Base-by-base conservation (phyloP, 2,329 filamentous ascomycete genomes). In the Fusarium globosum region DNA sequence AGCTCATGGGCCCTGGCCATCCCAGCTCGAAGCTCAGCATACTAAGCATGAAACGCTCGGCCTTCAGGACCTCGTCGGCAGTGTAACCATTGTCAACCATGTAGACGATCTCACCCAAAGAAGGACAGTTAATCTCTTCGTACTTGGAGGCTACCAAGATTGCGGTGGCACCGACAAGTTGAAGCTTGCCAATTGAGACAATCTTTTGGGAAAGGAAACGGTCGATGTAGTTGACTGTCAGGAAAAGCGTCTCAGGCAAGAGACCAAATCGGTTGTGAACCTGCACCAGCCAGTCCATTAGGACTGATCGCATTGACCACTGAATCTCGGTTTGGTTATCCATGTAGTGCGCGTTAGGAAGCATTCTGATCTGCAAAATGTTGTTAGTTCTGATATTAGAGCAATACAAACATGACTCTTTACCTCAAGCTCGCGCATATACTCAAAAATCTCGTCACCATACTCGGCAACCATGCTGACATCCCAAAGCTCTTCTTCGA, bases 1-100 rank as follows among this genome's bases (percentile, higher is more conserved):
- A 99, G 85, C 95, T 98, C 96, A 99, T 98, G 3, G 96, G 96
- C 48, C 96, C 96, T n/a, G 96, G 96, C 93, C 94, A 98, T 59
- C 96, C 96, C 61, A 99, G 90, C 83, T 98, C 95, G 80, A 97
- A 99, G 78, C 94, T 90, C 61, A 99, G 90, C 92, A 98, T 97
- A 83, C 91, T 97, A 58, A 99, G 89, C 95, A 99, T 99, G 86
- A 97, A 98, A 18, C 95, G 92, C 84, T 99, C 96, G 1, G 96
- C 96, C 85, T 98, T 98, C 74, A 98, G 89, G 65, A 99, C 96
- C 85, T 98, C 96, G 65, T 98, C 95, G 21, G 90, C 88, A 7
- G 89, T 93, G 84, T 98, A 99, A 62, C 94, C 95, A 48, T 91
- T 90, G 80, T 99, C 96, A 45, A 99, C 96, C 96, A 99, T 98